Base-by-base conservation (phyloP, 225 moss, liverwort and hornwort genomes). In the Thuidium tamariscinum region DNA sequence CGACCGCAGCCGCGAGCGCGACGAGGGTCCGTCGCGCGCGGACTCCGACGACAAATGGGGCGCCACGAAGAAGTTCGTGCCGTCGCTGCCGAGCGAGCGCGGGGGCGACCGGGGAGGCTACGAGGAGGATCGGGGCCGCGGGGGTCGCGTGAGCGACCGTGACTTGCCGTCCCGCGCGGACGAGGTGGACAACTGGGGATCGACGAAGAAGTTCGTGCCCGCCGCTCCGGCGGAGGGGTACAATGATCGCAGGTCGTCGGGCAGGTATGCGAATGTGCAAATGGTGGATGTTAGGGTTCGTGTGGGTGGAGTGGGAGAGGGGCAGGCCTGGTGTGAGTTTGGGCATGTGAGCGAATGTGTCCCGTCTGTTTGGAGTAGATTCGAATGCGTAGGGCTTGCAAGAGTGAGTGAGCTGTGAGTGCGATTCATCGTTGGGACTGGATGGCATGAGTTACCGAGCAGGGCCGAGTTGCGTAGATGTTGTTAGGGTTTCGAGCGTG, bases 151-250 rank as follows among this genome's bases (percentile, higher is more conserved):
- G 92, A 98, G 96, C 84, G 97, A 98, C 91, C 95, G 97, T 59
- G 96, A 98, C 91, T 81, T 96, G 85, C 97, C 97, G 48, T 98
- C 97, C n/a, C 92, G 97, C 68, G 97, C 97, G 52, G 97, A 98
- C 84, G 97, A 96, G 90, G 97, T 95, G 49, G 95, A 96, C 25
- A 95, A 95, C 95, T 98, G 97, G 97, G 97, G 95, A 83, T 93
- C 94, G 37, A 37, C 88, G 89, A 98, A 98, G 94, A 98, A 96
- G 95, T 95, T 95, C 49, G 96, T 94, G 85, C 89, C 95, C 27
- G 86, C 90, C 9, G 88, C 90, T 17, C 83, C 94, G 57, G 79
- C 75, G 57, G 95, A 94, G 77, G 91, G 90, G 27, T 94, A 91
- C 79, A 91, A 83, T 59, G 96, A 96, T 63, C 94, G 96, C 70